A percentile compares a stretch with the other conserved stretches of the same genome.
phyloP scores from a whole-genome alignment of 495 filamentous ascomycete genomes.

The Platismatia glauca region DNA sequence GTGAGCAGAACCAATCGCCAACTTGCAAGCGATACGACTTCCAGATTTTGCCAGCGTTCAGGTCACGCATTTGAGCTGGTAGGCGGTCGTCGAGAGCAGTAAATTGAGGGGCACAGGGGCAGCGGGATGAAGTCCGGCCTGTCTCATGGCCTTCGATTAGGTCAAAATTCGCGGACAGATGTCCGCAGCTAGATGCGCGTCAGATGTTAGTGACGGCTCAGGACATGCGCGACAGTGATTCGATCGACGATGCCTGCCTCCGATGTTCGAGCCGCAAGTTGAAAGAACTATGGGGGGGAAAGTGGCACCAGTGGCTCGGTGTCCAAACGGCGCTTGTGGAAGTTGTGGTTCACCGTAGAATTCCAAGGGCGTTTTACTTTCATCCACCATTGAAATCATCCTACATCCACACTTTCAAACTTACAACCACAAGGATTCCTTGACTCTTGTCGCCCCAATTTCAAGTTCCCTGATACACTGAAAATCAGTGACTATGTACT shows the following conservation, averaged over 20 bases:
- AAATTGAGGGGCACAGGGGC: background rate
- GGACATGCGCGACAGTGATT: background rate
- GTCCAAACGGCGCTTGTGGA: slow-evolving; percentile 1
- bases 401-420: background rate
- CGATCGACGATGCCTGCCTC: background rate
- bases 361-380: background rate
- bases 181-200: background rate
- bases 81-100: background rate
- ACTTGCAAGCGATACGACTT: background rate
- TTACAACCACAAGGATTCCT: background rate
- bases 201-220: background rate
- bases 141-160: background rate
- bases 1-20: background rate
- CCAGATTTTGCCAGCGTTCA: background rate
- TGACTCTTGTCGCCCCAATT: background rate
- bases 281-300: background rate
- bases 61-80: background rate
- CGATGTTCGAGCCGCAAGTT: background rate
- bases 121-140: background rate
- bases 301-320: too few relatives aligned
- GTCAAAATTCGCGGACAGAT: background rate
- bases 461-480: background rate
- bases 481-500: background rate
- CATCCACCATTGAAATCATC: background rate
- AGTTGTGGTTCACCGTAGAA: slow-evolving; percentile 6